Evolutionary conservation across 176 grass and related monocot species (phyloP).

Genomic region (Zizania latifolia): DNA sequence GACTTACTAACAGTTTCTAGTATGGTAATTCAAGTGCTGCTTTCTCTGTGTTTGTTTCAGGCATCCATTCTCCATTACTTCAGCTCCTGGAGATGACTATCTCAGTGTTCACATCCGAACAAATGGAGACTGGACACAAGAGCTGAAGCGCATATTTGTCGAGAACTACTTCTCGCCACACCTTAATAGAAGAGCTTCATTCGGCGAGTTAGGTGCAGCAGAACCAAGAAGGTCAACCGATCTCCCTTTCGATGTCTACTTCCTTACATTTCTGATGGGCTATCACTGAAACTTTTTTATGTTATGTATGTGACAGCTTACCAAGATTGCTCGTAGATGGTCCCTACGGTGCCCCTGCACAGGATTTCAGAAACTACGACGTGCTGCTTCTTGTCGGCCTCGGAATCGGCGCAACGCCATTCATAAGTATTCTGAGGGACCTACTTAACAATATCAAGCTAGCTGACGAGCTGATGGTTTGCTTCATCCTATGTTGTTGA

Average conservation of each 20-base stretch:
- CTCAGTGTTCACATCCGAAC: constrained; percentile 95
- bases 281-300: constrained; percentile 15
- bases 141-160: constrained; percentile 86
- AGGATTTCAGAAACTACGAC: constrained; percentile 95
- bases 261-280: background rate
- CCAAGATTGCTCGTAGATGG: constrained; percentile 91
- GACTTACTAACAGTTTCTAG: background rate
- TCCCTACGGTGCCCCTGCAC: constrained; percentile 87
- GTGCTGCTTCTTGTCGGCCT: constrained; percentile 93
- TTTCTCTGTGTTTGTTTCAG: constrained; percentile 33
- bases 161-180: constrained; percentile 79
- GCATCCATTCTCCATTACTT: constrained; percentile 99
- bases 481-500: background rate
- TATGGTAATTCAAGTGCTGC: constrained; percentile 11
- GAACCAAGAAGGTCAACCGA: constrained; percentile 63
- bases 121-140: constrained; percentile 89
- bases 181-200: constrained; percentile 59
- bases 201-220: constrained; percentile 48
- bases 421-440: constrained; percentile 94
- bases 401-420: constrained; percentile 87
- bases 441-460: constrained; percentile 96
- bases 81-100: constrained; percentile 92
- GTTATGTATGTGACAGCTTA: constrained; percentile 40
- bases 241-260: background rate
- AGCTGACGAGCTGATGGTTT: constrained; percentile 90